Evolutionary conservation across 352 stramenopile species (phyloP), one percentile per base, ranked within the genome.

Genomic region (Pythium guiyangense): DNA sequence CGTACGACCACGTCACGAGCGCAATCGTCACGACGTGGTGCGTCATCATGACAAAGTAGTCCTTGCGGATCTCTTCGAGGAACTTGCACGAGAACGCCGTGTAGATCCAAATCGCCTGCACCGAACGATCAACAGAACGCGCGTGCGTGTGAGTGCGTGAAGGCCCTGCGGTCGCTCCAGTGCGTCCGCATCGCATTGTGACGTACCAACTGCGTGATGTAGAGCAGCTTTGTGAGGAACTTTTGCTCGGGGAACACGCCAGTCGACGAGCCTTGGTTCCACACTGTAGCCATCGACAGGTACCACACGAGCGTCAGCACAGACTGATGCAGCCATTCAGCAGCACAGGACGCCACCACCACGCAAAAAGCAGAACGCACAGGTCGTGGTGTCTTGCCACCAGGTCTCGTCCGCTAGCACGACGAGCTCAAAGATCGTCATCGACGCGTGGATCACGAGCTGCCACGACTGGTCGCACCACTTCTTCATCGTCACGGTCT

Each of bases 1-100:
- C 70, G 66, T 90, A 94, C 45, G 80, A 93, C 81, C 83, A 93
- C 22, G 77, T 89, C 29, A 96, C 80, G 22, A 96, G 73, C 34
- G 82, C 77, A 49, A 95, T 92, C 3, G 86, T 96, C 40, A 94
- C 80, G 29, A 92, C 76, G 62, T 95, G 86, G 67, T 95, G 86
- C 3, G 84, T 84, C 85, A 96, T 95, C 85, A 96, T 96, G 26
- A 94, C 84, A 47, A 94, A 62, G 68, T 94, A 94, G 54, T 96
- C 86, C 67, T 94, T 94, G 50, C 84, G 82, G 49, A 92, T 85
- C 60, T 92, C 84, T 62, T 96, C 86, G 29, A 96, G 58, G 59
- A 90, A 96, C 57, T 93, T 92, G 67, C 84, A 94, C 58, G 80
- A 92, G 57, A 96, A 96, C 26, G 82, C 86, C 20, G 84, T 94